Percentiles rank a stretch among this genome's conserved stretches.
These are phyloP conservation scores for Chlamydomonas sp. DNA, from an alignment of 139 green algal species.

Conservation along the genomic window DNA sequence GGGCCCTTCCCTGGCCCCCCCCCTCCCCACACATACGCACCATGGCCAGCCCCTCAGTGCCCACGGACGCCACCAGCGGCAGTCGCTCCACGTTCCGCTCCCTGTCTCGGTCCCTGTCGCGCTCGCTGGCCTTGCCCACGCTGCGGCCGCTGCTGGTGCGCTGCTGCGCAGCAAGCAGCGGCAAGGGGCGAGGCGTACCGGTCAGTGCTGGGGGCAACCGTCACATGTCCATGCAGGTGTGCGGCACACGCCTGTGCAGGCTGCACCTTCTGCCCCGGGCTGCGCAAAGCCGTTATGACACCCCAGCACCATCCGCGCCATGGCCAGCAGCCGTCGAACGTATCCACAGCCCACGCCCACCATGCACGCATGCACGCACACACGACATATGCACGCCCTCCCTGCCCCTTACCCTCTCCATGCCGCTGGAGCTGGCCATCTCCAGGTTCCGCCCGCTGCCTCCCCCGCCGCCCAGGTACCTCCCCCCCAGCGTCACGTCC, in stretches of 20 bases:
- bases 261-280: too few species aligned
- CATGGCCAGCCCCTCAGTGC: neutral
- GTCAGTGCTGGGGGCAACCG: neutral
- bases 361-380: too few species aligned
- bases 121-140: neutral
- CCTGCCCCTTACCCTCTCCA: too few species aligned
- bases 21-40: neutral
- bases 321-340: too few species aligned
- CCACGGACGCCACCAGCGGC: constrained; percentile 14
- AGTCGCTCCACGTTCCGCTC: constrained; percentile 18
- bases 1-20: neutral
- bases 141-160: constrained; percentile 32
- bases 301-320: too few species aligned
- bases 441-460: too few species aligned
- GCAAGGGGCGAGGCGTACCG: neutral
- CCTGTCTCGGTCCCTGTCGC: neutral
- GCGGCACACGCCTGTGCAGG: too few species aligned
- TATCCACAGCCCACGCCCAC: too few species aligned
- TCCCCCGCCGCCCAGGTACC: neutral
- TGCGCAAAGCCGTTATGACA: too few species aligned
- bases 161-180: neutral
- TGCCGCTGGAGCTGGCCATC: too few species aligned
- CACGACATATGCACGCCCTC: too few species aligned
- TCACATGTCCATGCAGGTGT: neutral
- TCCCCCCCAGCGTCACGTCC: neutral